Evolutionary conservation across 1,284 basidiomycete genomes (phyloP), one percentile per base, ranked within the genome.

Genomic region (Tremellales sp.): DNA sequence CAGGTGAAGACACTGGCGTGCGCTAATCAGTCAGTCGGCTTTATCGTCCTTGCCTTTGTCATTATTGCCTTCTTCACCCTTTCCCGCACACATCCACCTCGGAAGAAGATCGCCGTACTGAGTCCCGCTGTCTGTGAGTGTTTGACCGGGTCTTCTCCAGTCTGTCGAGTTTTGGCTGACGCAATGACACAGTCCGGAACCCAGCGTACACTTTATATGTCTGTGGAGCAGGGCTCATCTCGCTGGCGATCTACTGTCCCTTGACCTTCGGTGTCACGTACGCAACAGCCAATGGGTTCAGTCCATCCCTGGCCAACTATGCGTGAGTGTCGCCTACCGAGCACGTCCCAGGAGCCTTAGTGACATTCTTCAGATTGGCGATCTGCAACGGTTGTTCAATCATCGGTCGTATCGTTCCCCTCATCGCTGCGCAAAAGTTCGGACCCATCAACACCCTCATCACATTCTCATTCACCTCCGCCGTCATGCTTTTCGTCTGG

Each of bases 391-490:
- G 58, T 27, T 58, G 54, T 23, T 62, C 60, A 2, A 50, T 64
- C 33, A 41, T 70, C 39, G 68, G 68, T 7, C 62, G 70, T 6
- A 56, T 69, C 41, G 42, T 59, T 4, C 70, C 70, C 0, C 58
- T 62, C 19, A 55, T 66, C 44, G 50, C 60, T 22, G 70, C 67
- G 1, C 60, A 61, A 39, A 47, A 52, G 13, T 39, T 58, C 2
- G 70, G 68, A 0, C 59, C 60, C 2, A 65, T 72, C 57, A 72
- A 68, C 56, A 50, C 67, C 19, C 52, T 68, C 22, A 46, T 52
- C 15, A 48, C 57, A 0, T 62, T 58, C 25, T 54, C 52, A 1
- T 2, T 48, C 23, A 33, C 57, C 8, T 57, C 60, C 15, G 62
- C 59, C 3, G 45, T 58, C 46, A 61, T 66, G 54, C 54, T 62